Conservation (phyloP, 148 eudicot genomes). For the Vaccinium macrocarpon region DNA sequence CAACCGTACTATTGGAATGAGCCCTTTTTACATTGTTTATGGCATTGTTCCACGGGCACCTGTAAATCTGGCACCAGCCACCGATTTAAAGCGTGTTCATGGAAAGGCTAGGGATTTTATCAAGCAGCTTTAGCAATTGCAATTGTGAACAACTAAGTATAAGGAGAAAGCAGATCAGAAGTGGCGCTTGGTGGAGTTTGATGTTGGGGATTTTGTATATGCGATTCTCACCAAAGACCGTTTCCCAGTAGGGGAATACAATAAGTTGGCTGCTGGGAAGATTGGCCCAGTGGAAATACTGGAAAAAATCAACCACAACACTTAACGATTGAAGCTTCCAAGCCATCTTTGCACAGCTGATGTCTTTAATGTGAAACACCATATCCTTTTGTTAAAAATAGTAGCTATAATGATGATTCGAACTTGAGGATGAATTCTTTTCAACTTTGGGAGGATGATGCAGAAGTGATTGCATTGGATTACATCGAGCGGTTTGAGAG, state of each 20-base stretch:
- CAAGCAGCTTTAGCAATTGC: too few relatives aligned
- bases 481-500: too few relatives aligned
- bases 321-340: background rate
- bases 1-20: background rate
- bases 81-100: background rate
- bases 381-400: too few relatives aligned
- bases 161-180: too few relatives aligned
- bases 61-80: background rate
- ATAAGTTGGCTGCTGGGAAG: background rate
- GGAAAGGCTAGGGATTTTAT: background rate
- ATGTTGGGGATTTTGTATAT: background rate
- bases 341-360: too few relatives aligned
- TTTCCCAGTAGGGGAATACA: background rate
- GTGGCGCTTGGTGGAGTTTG: background rate
- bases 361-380: too few relatives aligned
- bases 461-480: too few relatives aligned
- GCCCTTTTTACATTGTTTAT: background rate
- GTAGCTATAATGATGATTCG: too few relatives aligned
- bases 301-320: background rate
- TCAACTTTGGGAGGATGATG: too few relatives aligned
- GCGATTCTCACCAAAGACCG: background rate
- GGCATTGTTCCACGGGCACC: background rate
- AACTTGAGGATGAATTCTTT: too few relatives aligned
- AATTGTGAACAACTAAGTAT: too few relatives aligned
- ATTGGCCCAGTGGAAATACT: background rate